phyloP scores from a whole-genome alignment of 192 early-diverging fungal genomes.

The Borealophlyctis nickersoniae region DNA sequence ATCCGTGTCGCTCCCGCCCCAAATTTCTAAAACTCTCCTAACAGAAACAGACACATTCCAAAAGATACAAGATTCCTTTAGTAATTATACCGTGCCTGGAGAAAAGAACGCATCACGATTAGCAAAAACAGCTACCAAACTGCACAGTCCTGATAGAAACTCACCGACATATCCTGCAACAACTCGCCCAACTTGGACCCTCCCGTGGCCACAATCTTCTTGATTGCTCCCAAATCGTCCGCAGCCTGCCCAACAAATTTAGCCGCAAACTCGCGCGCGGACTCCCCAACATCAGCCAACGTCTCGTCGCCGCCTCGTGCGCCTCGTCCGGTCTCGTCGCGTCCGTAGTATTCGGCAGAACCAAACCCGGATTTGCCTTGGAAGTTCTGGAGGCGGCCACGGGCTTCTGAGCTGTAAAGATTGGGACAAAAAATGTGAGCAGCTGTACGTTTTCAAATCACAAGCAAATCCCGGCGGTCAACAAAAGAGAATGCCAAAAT shows the following conservation, averaged over 20 bases:
- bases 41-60: not conserved
- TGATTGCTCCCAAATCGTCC: constrained; percentile 44
- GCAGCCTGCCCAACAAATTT: constrained; percentile 54
- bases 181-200: constrained; percentile 45
- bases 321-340: constrained; percentile 26
- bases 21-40: too few species aligned
- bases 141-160: constrained; percentile 3
- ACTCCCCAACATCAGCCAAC: constrained; percentile 27
- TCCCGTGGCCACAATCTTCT: constrained; percentile 41
- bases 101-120: not conserved
- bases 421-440: constrained; percentile 15
- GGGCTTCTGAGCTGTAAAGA: constrained; percentile 41
- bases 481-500: constrained; percentile 1
- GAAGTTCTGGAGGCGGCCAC: constrained; percentile 44
- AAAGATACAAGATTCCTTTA: not conserved
- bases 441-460: not conserved
- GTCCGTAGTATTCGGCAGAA: constrained; percentile 51
- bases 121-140: not conserved
- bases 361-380: constrained; percentile 56
- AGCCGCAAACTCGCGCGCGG: constrained; percentile 48
- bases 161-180: constrained; percentile 51
- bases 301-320: constrained; percentile 18
- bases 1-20: too few species aligned
- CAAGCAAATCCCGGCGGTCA: constrained; percentile 2
- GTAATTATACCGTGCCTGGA: not conserved